phyloP scores from a whole-genome alignment of 2,329 filamentous ascomycete species.

The Penicillium polonicum region DNA sequence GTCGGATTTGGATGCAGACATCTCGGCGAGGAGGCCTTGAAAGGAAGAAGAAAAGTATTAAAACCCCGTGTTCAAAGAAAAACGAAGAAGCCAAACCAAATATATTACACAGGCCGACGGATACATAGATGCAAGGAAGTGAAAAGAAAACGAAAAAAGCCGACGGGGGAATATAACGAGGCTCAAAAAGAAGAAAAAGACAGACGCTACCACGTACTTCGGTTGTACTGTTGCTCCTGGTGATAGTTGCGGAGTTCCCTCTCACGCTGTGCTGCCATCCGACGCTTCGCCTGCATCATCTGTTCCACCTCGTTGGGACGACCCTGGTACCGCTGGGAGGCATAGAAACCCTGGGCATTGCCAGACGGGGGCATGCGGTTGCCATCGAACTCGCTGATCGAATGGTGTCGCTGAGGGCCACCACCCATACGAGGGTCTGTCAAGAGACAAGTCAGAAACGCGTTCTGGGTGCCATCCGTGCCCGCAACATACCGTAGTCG shows the following conservation, averaged over 20 bases:
- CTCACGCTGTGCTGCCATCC: constrained; percentile 98
- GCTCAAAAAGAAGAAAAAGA: constrained; percentile 32
- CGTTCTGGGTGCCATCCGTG: constrained; percentile 21
- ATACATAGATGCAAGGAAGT: constrained; percentile 43
- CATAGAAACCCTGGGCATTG: constrained; percentile 91
- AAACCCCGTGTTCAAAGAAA: constrained; percentile 40
- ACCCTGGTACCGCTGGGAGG: constrained; percentile 85
- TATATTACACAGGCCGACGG: constrained; percentile 46
- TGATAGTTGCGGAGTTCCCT: constrained; percentile 99
- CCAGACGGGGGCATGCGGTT: constrained; percentile 70
- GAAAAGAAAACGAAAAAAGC: constrained; percentile 1
- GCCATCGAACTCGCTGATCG: constrained; percentile 78
- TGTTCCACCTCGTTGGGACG: constrained; percentile 92
- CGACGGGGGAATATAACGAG: constrained; percentile 37
- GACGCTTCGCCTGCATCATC: constrained; percentile 98
- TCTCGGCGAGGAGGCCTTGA: constrained; percentile 65
- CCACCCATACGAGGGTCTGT: constrained; percentile 69
- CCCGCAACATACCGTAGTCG: constrained; percentile 58
- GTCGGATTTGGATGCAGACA: constrained; percentile 75
- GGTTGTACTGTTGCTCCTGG: constrained; percentile 99
- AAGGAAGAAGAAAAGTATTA: constrained; percentile 40
- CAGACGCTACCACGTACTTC: constrained; percentile 67
- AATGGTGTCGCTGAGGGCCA: constrained; percentile 73
- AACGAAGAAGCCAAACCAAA: constrained; percentile 29
- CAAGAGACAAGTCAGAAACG: constrained; percentile 26